phyloP scores from a whole-genome alignment of 768 basidiomycete genomes.

The Hygrophorus russula region DNA sequence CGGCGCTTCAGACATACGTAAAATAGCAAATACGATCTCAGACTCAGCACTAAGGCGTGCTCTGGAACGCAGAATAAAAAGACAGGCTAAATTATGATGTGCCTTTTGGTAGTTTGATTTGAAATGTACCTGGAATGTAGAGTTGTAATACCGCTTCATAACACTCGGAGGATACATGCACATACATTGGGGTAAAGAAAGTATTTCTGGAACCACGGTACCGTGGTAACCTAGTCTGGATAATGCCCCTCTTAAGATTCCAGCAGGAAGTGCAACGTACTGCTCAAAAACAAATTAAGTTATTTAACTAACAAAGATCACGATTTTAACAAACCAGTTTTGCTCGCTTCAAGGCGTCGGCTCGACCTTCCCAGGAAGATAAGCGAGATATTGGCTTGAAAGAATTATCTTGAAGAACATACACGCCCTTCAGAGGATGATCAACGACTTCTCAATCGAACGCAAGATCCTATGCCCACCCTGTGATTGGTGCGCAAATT shows the following conservation, averaged over 20 bases:
- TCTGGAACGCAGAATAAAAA: no score
- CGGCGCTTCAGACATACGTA: no score
- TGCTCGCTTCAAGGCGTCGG: constrained; percentile 61
- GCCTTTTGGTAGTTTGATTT: constrained; percentile 68
- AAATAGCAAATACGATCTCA: no score
- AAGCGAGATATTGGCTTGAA: constrained; percentile 80
- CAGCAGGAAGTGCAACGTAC: constrained; percentile 77
- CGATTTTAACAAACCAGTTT: constrained; percentile 43
- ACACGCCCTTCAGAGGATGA: constrained; percentile 55
- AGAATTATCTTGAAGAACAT: constrained; percentile 84
- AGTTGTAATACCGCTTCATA: not conserved
- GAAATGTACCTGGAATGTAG: constrained; percentile 58
- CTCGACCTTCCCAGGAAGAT: constrained; percentile 70
- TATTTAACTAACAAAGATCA: not conserved
- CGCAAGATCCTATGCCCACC: constrained; percentile 28
- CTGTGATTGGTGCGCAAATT: constrained; percentile 93
- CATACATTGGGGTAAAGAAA: constrained; percentile 76
- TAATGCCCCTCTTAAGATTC: constrained; percentile 77
- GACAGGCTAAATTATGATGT: not conserved
- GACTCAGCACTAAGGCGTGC: no score
- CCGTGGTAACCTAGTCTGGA: constrained; percentile 66
- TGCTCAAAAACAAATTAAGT: constrained; percentile 17
- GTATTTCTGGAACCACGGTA: constrained; percentile 70
- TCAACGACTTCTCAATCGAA: not conserved
- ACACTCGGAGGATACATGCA: not conserved